A percentile compares a stretch with the other conserved stretches of the same genome.
Evolutionary conservation across 2,329 filamentous ascomycete species (phyloP).

Genomic region (Claviceps paspali): DNA sequence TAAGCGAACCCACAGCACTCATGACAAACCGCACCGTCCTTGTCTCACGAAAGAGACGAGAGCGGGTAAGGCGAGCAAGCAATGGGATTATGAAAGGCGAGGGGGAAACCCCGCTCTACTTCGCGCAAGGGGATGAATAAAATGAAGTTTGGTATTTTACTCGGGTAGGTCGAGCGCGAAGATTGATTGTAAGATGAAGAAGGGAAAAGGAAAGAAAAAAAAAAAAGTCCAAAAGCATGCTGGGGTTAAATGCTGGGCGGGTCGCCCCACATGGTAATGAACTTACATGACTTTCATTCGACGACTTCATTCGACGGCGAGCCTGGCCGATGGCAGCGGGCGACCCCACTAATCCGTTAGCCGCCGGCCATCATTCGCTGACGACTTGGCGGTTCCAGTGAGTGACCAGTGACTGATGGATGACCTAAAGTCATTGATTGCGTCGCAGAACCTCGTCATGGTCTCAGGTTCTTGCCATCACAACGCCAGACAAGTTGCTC

Average conservation of each 20-base stretch:
- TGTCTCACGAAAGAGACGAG: conserved; percentile 10
- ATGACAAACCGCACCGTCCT: conserved; percentile 8
- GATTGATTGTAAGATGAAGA: conserved; percentile 32
- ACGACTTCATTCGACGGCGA: too few relatives aligned
- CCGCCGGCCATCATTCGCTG: too few relatives aligned
- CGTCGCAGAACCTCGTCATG: too few relatives aligned
- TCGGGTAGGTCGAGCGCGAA: conserved; percentile 21
- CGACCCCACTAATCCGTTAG: too few relatives aligned
- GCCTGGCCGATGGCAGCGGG: too few relatives aligned
- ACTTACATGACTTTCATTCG: too few relatives aligned
- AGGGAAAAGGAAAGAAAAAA: conserved; percentile 22
- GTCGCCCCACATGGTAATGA: too few relatives aligned
- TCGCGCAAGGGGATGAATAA: conserved; percentile 30
- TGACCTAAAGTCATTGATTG: too few relatives aligned
- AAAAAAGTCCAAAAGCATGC: neutral
- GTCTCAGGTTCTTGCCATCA: too few relatives aligned
- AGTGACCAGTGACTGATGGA: too few relatives aligned
- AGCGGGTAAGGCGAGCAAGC: conserved; percentile 21
- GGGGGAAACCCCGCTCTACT: conserved; percentile 29
- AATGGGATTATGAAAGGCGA: conserved; percentile 46
- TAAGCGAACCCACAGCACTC: conserved; percentile 46
- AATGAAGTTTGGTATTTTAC: conserved; percentile 21
- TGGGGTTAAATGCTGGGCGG: neutral
- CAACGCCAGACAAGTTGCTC: conserved; percentile 5
- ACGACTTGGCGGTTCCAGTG: neutral